Evolutionary conservation across 805 yeast genomes (phyloP).

Genomic region (Torulaspora delbrueckii): DNA sequence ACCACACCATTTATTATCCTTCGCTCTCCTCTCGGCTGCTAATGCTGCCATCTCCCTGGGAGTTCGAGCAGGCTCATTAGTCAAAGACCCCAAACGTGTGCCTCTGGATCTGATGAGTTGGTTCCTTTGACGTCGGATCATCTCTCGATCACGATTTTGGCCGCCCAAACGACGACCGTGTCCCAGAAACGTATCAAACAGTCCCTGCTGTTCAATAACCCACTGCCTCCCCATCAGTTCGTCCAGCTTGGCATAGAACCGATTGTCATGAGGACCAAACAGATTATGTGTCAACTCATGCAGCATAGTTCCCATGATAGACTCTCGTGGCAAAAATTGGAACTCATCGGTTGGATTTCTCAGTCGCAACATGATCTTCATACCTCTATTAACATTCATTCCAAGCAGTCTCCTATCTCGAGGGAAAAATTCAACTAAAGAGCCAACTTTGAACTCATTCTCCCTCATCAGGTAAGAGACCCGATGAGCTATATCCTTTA

Average conservation of each 20-base stretch:
- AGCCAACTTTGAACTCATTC: slow-evolving; percentile 58
- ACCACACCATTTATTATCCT: slow-evolving; percentile 26
- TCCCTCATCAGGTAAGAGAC: slow-evolving; percentile 78
- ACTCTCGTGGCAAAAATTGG: slow-evolving; percentile 57
- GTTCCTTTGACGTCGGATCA: slow-evolving; percentile 2
- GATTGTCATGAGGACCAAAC: slow-evolving; percentile 73
- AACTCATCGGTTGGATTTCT: slow-evolving; percentile 51
- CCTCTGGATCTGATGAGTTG: slow-evolving; percentile 10
- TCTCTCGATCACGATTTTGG: slow-evolving; percentile 1
- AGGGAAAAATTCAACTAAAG: slow-evolving; percentile 79
- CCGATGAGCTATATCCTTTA: slow-evolving; percentile 61
- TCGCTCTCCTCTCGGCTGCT: slow-evolving; percentile 31
- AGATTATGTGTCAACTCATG: slow-evolving; percentile 85
- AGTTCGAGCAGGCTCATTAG: slow-evolving; percentile 2
- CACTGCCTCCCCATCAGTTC: slow-evolving; percentile 50
- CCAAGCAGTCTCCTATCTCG: slow-evolving; percentile 63
- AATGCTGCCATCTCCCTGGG: slow-evolving; percentile 33
- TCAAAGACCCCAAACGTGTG: slow-evolving; percentile 10
- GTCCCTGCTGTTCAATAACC: slow-evolving; percentile 29
- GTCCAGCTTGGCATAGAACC: slow-evolving; percentile 63
- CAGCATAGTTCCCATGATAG: slow-evolving; percentile 73
- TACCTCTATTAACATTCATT: slow-evolving; percentile 74
- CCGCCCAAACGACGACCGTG: slow-evolving; percentile 29
- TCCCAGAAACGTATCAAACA: slow-evolving; percentile 32
- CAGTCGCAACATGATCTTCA: slow-evolving; percentile 64